Evolutionary conservation across 495 filamentous ascomycete genomes (phyloP).

Genomic region (Apiosordaria backusii): DNA sequence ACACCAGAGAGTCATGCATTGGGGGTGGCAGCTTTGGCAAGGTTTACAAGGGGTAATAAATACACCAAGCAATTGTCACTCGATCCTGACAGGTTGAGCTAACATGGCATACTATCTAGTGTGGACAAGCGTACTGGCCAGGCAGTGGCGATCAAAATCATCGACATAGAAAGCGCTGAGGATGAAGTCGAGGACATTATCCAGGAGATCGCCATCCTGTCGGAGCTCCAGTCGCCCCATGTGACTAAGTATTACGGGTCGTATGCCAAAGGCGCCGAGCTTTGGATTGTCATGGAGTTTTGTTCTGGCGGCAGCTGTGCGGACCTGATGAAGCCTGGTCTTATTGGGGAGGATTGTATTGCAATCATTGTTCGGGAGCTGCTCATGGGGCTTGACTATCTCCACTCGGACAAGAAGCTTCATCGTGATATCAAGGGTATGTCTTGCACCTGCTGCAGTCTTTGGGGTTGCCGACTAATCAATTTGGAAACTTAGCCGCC

Average conservation of each 20-base stretch:
- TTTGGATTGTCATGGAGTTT: slow-evolving; percentile 98
- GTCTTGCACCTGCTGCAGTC: background rate
- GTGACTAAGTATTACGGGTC: slow-evolving; percentile 97
- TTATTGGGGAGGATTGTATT: slow-evolving; percentile 92
- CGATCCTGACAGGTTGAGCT: slow-evolving; percentile 22
- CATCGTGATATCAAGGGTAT: slow-evolving; percentile 96
- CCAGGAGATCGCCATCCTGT: slow-evolving; percentile 93
- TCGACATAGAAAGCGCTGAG: slow-evolving; percentile 97
- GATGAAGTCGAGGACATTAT: slow-evolving; percentile 99
- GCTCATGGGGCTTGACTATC: slow-evolving; percentile 83
- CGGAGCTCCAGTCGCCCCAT: slow-evolving; percentile 87
- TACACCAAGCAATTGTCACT: background rate
- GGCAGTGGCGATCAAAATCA: slow-evolving; percentile 90
- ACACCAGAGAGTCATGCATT: slow-evolving; percentile 92
- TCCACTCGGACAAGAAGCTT: slow-evolving; percentile 92
- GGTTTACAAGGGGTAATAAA: slow-evolving; percentile 84
- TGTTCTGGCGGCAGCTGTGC: slow-evolving; percentile 90
- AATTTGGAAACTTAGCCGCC: slow-evolving; percentile 59
- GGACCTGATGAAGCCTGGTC: slow-evolving; percentile 85
- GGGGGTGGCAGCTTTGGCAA: slow-evolving; percentile 92
- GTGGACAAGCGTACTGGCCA: slow-evolving; percentile 81
- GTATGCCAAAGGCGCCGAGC: slow-evolving; percentile 87
- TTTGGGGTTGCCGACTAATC: background rate
- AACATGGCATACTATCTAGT: slow-evolving; percentile 41
- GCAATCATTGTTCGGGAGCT: slow-evolving; percentile 90